Base-by-base conservation (phyloP, 2,329 filamentous ascomycete species). In the Cercospora sp. region DNA sequence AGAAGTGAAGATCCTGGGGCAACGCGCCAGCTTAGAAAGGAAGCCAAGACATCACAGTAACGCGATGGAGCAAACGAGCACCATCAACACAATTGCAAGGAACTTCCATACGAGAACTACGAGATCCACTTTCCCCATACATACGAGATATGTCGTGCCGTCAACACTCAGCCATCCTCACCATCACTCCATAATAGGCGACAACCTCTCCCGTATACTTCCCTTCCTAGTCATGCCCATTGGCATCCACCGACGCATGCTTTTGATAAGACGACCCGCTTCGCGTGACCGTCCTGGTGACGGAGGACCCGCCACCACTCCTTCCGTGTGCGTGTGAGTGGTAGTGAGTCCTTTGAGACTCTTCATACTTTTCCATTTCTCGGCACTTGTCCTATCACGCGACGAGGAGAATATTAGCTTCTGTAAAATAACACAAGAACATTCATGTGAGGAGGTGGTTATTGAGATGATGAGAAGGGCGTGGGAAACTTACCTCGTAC, bases 301-400 rank as follows among this genome's bases (percentile, higher is more conserved):
- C 31, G 36, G 51, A 36, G 36, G 61, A 60, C 3, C 51, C 53
- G 28, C 51, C 65, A 4, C 51, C 55, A 61, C 63, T 61, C 28
- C 62, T 58, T 12, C 55, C 60, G 26, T 59, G 48, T 58, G 63
- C 53, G 40, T 71, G 69, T 20, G 70, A 63, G 48, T 68, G 66
- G 40, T 68, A 53, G 42, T 68, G 68, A 55, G 48, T 65, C 18
- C 62, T 61, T 23, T 66, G 55, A 57, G 58, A 69, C 63, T 75
- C 74, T 51, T 73, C 71, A 61, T 70, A 74, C 20, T 69, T 64
- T 67, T 75, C 74, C 55, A 75, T 65, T 60, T 76, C 73, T 23
- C 74, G 68, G 60, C 74, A 76, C 68, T 76, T 76, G 61, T 71
- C 61, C 61, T 64, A 4, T 64, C 9, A 3, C 30, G 48, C 48